Conservation (phyloP, 2,329 filamentous ascomycete genomes). For the Ampelomyces quisqualis region DNA sequence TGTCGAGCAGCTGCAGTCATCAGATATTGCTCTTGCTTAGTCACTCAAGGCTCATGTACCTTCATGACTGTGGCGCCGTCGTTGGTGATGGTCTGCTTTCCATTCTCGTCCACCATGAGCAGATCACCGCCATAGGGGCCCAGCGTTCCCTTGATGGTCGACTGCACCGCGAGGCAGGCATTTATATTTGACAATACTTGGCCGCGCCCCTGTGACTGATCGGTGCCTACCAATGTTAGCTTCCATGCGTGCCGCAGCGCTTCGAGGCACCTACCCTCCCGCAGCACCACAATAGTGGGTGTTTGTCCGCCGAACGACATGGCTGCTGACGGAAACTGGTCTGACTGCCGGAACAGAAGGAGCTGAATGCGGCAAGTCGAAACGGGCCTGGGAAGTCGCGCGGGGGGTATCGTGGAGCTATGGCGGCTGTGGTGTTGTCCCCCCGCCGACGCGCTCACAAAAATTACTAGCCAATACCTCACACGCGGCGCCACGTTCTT, state of each 20-base stretch:
- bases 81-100: slow-evolving; percentile 96
- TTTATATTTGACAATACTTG: slow-evolving; percentile 99
- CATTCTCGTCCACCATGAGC: slow-evolving; percentile 93
- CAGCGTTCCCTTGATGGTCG: slow-evolving; percentile 91
- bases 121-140: slow-evolving; percentile 96
- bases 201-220: slow-evolving; percentile 93
- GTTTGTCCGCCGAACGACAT: slow-evolving; percentile 99
- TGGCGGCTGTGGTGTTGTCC: slow-evolving; percentile 27
- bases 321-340: slow-evolving; percentile 30
- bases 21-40: not conserved
- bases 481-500: slow-evolving; percentile 12
- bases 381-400: slow-evolving; percentile 4
- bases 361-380: not conserved
- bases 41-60: slow-evolving; percentile 50
- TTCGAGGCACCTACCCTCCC: slow-evolving; percentile 71
- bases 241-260: slow-evolving; percentile 13
- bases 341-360: slow-evolving; percentile 1
- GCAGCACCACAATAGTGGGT: slow-evolving; percentile 96
- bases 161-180: slow-evolving; percentile 92
- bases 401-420: slow-evolving; percentile 19
- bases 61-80: slow-evolving; percentile 99
- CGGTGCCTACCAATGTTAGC: slow-evolving; percentile 68
- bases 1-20: slow-evolving; percentile 77
- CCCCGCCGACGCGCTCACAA: slow-evolving; percentile 35
- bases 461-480: slow-evolving; percentile 29